phyloP scores from a whole-genome alignment of 371 early-diverging fungal genomes.

The Mortierella sp. region DNA sequence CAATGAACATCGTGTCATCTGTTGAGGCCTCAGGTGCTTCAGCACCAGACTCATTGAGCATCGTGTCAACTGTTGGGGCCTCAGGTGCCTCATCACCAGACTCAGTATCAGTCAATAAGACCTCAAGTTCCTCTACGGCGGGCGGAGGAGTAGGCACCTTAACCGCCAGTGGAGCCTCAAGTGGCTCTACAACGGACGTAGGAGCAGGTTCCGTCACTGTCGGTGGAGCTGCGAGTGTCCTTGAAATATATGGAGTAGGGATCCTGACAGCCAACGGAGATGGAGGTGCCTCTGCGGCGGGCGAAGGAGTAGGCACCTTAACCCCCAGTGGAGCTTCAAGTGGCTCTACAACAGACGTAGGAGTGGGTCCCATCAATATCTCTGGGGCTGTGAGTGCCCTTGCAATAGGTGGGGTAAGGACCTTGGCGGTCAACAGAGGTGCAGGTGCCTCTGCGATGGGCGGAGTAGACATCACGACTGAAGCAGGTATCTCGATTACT shows the following conservation, averaged over 20 bases:
- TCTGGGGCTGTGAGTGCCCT: no score
- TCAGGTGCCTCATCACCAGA: no score
- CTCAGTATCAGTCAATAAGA: no score
- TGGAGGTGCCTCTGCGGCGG: neutral
- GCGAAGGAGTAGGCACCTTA: neutral
- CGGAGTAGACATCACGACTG: neutral
- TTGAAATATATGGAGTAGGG: neutral
- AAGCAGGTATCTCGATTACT: no score
- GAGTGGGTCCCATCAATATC: no score
- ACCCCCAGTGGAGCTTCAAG: neutral
- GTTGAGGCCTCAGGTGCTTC: no score
- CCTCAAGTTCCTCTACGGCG: neutral
- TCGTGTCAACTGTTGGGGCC: no score
- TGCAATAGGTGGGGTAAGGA: neutral
- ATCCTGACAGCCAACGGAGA: neutral
- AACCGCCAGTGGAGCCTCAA: no score
- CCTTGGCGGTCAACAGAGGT: neutral
- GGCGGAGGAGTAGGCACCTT: neutral
- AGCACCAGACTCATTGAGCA: no score
- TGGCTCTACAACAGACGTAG: no score
- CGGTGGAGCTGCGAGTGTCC: neutral
- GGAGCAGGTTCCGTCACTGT: neutral
- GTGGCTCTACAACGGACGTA: no score
- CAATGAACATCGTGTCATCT: no score
- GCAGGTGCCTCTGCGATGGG: neutral